Evolutionary conservation across 2,329 filamentous ascomycete species (phyloP).

Genomic region (Trichoderma polysporum): DNA sequence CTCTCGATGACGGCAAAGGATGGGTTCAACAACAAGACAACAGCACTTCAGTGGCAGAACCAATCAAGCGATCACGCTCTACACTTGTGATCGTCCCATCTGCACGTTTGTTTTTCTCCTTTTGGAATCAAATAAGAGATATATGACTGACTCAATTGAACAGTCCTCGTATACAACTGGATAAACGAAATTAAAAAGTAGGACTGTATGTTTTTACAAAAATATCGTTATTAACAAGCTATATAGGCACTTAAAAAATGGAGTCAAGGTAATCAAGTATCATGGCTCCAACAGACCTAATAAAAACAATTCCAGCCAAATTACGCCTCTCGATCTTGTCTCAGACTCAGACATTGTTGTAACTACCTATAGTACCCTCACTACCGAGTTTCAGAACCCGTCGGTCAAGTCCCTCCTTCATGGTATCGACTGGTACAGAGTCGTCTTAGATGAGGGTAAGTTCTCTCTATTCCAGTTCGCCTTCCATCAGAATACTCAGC

Average conservation of each 20-base stretch:
- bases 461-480: background rate
- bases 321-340: conserved; percentile 30
- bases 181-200: conserved; percentile 39
- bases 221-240: background rate
- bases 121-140: background rate
- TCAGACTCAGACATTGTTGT: conserved; percentile 42
- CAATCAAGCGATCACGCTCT: conserved; percentile 31
- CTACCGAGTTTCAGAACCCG: conserved; percentile 32
- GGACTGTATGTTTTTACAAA: background rate
- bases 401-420: conserved; percentile 27
- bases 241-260: conserved; percentile 35
- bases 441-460: conserved; percentile 48
- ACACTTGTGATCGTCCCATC: conserved; percentile 49
- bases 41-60: conserved; percentile 21
- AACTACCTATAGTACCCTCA: conserved; percentile 49
- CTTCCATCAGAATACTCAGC: no score
- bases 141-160: conserved; percentile 18
- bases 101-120: conserved; percentile 33
- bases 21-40: conserved; percentile 35
- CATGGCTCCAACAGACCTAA: conserved; percentile 36
- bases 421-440: conserved; percentile 41
- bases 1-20: conserved; percentile 35
- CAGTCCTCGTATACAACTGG: conserved; percentile 44
- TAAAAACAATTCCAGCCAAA: no score
- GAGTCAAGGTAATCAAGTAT: conserved; percentile 36